phyloP scores from a whole-genome alignment of 768 basidiomycete genomes.

The Hydnum rufescens region DNA sequence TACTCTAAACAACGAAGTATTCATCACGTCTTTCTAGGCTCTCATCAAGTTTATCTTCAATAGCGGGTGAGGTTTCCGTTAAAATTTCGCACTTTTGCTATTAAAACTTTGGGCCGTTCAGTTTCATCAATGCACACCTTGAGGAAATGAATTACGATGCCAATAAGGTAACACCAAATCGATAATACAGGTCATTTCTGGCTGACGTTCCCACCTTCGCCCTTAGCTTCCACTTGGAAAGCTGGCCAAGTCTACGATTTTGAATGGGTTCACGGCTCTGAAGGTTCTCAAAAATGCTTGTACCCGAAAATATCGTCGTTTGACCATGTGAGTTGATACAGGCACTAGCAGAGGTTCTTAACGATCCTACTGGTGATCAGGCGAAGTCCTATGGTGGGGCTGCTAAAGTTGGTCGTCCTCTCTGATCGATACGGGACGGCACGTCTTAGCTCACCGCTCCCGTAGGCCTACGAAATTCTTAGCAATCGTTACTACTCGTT shows the following conservation, averaged over 20 bases:
- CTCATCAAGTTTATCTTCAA: conserved; percentile 12
- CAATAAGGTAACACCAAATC: conserved; percentile 20
- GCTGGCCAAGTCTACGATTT: conserved; percentile 38
- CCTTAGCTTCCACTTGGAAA: conserved; percentile 41
- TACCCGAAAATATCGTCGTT: neutral
- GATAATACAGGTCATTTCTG: neutral
- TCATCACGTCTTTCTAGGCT: neutral
- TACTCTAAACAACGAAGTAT: neutral
- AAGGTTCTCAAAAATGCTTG: conserved; percentile 21
- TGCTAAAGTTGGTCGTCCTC: neutral
- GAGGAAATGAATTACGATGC: conserved; percentile 50
- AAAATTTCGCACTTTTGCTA: neutral
- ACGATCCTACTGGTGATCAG: conserved; percentile 23
- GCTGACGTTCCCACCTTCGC: neutral
- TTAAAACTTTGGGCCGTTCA: conserved; percentile 11
- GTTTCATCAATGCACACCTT: conserved; percentile 33
- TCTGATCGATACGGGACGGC: conserved; percentile 10
- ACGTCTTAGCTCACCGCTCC: no score
- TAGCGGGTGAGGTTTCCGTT: conserved; percentile 19
- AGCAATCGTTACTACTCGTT: conserved; percentile 39
- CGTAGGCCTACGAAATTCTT: conserved; percentile 24
- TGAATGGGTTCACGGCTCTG: conserved; percentile 36
- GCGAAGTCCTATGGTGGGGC: conserved; percentile 23
- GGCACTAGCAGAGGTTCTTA: conserved; percentile 34
- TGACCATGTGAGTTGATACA: conserved; percentile 10